Base-by-base conservation (phyloP, 805 yeast species). In the Millerozyma miso region DNA sequence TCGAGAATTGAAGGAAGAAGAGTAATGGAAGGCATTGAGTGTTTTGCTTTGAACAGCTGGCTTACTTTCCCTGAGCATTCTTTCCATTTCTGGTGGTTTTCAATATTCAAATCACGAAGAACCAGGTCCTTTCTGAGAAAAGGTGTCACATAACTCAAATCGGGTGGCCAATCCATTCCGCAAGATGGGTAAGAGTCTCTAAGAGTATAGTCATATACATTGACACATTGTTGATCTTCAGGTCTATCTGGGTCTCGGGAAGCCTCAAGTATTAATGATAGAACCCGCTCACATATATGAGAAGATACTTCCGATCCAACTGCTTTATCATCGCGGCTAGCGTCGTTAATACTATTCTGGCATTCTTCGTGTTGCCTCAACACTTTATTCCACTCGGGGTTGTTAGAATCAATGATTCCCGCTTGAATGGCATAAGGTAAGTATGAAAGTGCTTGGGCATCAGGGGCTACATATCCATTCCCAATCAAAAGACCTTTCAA, bases 391-490 rank as follows among this genome's bases (percentile, higher is more conserved):
- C 80, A 70, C 35, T 56, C 52, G 1, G 69, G 68, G 44, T 71
- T 71, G 3, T 54, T 53, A 3, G 60, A 50, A 17, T 67, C 54
- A 15, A 91, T 62, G 3, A 91, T 49, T 0, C 81, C 83, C 13
- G 78, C 72, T 15, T 80, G 73, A 19, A 80, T 49, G 0, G 85
- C 74, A 60, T 77, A 89, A 1, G 95, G 95, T 31, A 86, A 62
- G 52, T 84, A 87, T 14, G 95, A 79, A 46, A 88, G 70, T 40
- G 91, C 82, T 67, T 93, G 99, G 35, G 77, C 75, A 48, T 82
- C 78, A 1, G 98, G 97, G 37, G 88, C 90, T 12, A 90, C 79
- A 96, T 96, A 91, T 1, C 97, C 97, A 63, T 91, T 91, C 13
- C 97, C 97, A 44, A 93, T 83, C 48, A 89, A 50, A 6, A 88